A percentile compares a stretch with the other conserved stretches of the same genome.
phyloP scores from a whole-genome alignment of 176 grass and related monocot genomes.

The Dactylis glomerata region DNA sequence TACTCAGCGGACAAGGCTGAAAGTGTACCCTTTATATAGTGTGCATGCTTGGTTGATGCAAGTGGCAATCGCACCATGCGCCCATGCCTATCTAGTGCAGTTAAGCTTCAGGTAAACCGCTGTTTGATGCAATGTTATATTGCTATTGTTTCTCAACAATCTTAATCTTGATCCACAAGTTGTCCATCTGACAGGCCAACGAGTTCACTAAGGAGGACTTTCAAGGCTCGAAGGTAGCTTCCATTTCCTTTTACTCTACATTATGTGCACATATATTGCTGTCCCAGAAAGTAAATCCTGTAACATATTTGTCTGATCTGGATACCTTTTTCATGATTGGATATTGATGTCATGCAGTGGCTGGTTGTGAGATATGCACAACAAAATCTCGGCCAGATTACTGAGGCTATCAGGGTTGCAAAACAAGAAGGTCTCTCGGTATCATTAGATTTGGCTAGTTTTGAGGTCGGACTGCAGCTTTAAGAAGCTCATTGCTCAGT shows the following conservation, averaged over 20 bases:
- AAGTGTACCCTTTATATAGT: slow-evolving; percentile 66
- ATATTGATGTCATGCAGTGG: slow-evolving; percentile 59
- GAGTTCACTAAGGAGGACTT: slow-evolving; percentile 87
- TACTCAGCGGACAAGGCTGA: slow-evolving; percentile 40
- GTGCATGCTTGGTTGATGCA: slow-evolving; percentile 90
- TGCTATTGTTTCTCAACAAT: background rate
- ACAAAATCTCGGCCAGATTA: slow-evolving; percentile 76
- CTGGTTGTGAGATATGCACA: slow-evolving; percentile 86
- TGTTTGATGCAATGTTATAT: slow-evolving; percentile 12
- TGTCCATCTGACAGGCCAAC: slow-evolving; percentile 50
- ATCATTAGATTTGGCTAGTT: slow-evolving; percentile 93
- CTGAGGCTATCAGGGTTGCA: slow-evolving; percentile 71
- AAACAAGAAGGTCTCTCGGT: slow-evolving; percentile 85
- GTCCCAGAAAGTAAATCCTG: background rate
- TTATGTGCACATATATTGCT: slow-evolving; percentile 9
- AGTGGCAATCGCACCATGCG: slow-evolving; percentile 95
- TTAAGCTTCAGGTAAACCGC: slow-evolving; percentile 73
- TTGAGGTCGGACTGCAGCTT: slow-evolving; percentile 60
- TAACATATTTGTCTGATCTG: background rate
- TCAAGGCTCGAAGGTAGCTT: slow-evolving; percentile 79
- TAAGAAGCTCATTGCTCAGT: background rate
- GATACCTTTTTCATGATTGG: background rate
- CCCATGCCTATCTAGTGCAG: slow-evolving; percentile 81
- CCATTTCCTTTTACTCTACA: background rate
- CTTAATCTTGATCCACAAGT: background rate